Evolutionary conservation across 176 grass and related monocot species (phyloP).

Genomic region (sorghum (Sorghum bicolor)): Sorghum_bicolor_NCBIv3 NC_012878.2:54471501-54472000

Average conservation of each 20-base stretch:
- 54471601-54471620: not conserved
- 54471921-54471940: not conserved
- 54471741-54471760: constrained; percentile 18
- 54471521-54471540: not conserved
- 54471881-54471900: constrained; percentile 1
- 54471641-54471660: not conserved
- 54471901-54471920: not conserved
- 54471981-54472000: constrained; percentile 1
- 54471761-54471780: constrained; percentile 62
- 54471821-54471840: constrained; percentile 69
- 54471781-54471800: constrained; percentile 61
- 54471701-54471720: constrained; percentile 51
- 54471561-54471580: not conserved
- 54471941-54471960: not conserved
- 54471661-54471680: constrained; percentile 7
- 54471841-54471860: constrained; percentile 42
- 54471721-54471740: constrained; percentile 51
- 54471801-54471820: constrained; percentile 74
- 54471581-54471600: constrained; percentile 9
- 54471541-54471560: not conserved
- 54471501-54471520: not conserved
- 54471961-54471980: not conserved
- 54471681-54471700: constrained; percentile 62
- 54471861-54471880: constrained; percentile 12
- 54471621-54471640: constrained; percentile 28